Conservation (phyloP, 2,329 filamentous ascomycete species). For the Rachicladosporium sp. region DNA sequence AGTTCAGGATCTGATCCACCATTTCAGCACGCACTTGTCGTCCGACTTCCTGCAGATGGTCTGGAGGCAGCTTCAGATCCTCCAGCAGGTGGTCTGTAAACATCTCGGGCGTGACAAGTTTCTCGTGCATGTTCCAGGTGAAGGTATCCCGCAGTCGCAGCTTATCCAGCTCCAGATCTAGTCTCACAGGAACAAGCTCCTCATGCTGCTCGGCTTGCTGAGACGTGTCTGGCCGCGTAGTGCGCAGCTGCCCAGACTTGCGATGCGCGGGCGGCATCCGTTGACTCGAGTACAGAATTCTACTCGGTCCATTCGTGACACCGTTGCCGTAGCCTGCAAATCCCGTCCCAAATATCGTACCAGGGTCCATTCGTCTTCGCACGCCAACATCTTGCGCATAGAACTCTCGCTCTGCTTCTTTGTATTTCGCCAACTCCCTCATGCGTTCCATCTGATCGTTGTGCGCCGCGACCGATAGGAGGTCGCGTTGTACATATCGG, state of each 20-base stretch:
- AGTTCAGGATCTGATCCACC: conserved; percentile 81
- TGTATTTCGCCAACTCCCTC: conserved; percentile 42
- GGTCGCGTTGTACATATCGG: conserved; percentile 53
- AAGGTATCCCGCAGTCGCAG: conserved; percentile 93
- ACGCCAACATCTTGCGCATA: conserved; percentile 53
- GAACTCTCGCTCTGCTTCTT: conserved; percentile 56
- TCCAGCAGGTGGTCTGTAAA: conserved; percentile 87
- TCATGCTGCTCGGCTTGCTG: conserved; percentile 84
- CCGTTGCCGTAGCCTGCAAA: conserved; percentile 87
- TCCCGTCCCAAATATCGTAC: conserved; percentile 52
- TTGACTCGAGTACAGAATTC: conserved; percentile 67
- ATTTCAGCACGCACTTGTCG: conserved; percentile 62
- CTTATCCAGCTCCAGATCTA: conserved; percentile 94
- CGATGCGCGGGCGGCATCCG: conserved; percentile 67
- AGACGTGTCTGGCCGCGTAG: conserved; percentile 66
- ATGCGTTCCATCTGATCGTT: conserved; percentile 33
- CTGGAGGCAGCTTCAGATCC: conserved; percentile 65
- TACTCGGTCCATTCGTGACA: conserved; percentile 52
- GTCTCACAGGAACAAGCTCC: conserved; percentile 76
- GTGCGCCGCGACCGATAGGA: conserved; percentile 44
- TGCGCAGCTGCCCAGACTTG: conserved; percentile 58
- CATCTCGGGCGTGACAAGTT: conserved; percentile 62
- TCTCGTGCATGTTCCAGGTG: conserved; percentile 95
- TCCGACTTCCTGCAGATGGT: conserved; percentile 40
- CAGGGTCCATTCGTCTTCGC: conserved; percentile 45